Evolutionary conservation across 1,139 yeast genomes (phyloP).

Genomic region (Debaryomycetaceae sp.): DNA sequence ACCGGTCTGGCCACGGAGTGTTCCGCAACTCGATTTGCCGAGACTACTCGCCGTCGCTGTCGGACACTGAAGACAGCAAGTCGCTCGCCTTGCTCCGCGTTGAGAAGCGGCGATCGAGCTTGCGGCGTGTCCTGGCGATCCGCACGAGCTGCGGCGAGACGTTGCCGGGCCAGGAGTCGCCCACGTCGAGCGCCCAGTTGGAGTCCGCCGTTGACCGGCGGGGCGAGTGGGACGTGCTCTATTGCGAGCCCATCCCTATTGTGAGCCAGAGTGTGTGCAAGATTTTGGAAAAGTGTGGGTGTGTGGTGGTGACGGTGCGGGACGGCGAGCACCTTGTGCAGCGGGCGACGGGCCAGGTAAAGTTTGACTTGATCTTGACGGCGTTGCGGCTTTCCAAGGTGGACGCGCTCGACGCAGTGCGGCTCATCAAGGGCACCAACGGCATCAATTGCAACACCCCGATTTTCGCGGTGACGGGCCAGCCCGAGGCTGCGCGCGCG

Average conservation of each 20-base stretch:
- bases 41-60: constrained; percentile 54
- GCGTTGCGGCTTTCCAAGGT: constrained; percentile 61
- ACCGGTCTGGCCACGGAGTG: constrained; percentile 17
- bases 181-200: constrained; percentile 2
- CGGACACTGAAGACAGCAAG: constrained; percentile 57
- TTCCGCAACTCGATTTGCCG: constrained; percentile 16
- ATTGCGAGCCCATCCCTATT: constrained; percentile 84
- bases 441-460: constrained; percentile 72
- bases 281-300: constrained; percentile 60
- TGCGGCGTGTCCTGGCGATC: constrained; percentile 20
- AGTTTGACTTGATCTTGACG: constrained; percentile 74
- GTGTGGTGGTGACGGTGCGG: constrained; percentile 68
- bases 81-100: constrained; percentile 45
- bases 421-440: constrained; percentile 64
- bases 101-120: constrained; percentile 45
- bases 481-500: constrained; percentile 53
- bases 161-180: constrained; percentile 2
- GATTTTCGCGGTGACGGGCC: constrained; percentile 66
- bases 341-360: constrained; percentile 72
- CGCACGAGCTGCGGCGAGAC: constrained; percentile 7
- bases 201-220: background rate
- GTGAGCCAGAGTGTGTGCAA: constrained; percentile 60
- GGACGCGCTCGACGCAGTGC: constrained; percentile 65
- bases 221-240: constrained; percentile 48
- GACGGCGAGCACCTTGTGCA: constrained; percentile 79